These are phyloP conservation scores for Lachnellula cervina DNA, from an alignment of 2,329 filamentous ascomycete genomes.

Conservation along the genomic window DNA sequence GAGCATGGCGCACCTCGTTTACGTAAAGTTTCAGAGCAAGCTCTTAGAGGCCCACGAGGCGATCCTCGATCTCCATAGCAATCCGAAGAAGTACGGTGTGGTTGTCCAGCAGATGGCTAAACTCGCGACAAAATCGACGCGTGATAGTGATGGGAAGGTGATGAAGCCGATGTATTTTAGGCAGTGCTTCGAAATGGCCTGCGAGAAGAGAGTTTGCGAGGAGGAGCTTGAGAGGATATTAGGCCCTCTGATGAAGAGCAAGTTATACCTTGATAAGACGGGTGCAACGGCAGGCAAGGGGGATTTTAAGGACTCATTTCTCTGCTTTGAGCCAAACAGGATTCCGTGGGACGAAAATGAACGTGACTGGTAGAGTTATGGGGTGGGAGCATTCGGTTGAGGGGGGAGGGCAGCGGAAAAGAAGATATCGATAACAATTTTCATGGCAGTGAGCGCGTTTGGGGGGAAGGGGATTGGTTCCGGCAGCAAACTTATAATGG, in stretches of 20 bases:
- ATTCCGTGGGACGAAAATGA: slow-evolving; percentile 2
- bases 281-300: background rate
- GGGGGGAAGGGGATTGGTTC: background rate
- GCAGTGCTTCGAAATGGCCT: background rate
- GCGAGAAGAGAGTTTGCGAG: background rate
- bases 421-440: too few relatives aligned
- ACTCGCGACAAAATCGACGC: background rate
- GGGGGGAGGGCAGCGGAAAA: too few relatives aligned
- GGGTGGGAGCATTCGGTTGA: background rate
- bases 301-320: background rate
- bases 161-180: background rate
- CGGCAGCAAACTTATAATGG: too few relatives aligned
- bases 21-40: background rate
- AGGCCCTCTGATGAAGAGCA: background rate
- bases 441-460: too few relatives aligned
- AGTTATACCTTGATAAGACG: slow-evolving; percentile 1
- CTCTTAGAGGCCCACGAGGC: background rate
- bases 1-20: background rate
- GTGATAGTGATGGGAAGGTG: background rate
- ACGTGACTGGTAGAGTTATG: slow-evolving; percentile 1
- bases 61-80: slow-evolving; percentile 1
- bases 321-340: background rate
- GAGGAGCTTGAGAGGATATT: background rate
- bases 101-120: background rate
- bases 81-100: background rate